A percentile compares a stretch with the other conserved stretches of the same genome.
phyloP scores from a whole-genome alignment of 352 stramenopile genomes.

The Phytophthora pisi region DNA sequence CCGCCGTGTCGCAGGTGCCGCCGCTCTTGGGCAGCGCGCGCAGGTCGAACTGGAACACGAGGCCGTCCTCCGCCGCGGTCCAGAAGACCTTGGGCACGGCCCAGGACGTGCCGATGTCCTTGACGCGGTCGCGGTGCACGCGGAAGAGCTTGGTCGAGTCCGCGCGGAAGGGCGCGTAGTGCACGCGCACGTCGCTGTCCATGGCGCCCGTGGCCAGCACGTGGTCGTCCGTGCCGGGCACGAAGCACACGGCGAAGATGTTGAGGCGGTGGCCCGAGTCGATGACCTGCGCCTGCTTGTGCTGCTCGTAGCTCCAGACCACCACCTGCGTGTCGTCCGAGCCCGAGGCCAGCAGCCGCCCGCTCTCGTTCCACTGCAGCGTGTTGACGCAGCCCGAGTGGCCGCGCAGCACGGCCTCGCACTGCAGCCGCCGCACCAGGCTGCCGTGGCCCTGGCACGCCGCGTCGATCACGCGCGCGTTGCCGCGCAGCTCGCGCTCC shows the following conservation, averaged over 20 bases:
- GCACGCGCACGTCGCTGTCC: conserved; percentile 87
- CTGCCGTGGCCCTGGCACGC: conserved; percentile 61
- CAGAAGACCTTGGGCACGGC: conserved; percentile 84
- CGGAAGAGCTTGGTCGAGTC: conserved; percentile 69
- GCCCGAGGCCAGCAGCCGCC: conserved; percentile 73
- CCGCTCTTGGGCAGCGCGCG: conserved; percentile 53
- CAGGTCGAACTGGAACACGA: conserved; percentile 87
- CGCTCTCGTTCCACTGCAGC: conserved; percentile 78
- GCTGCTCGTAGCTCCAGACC: conserved; percentile 79
- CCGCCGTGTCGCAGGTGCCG: conserved; percentile 35
- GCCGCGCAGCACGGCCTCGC: conserved; percentile 56
- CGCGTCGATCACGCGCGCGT: conserved; percentile 47
- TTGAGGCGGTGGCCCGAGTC: conserved; percentile 81
- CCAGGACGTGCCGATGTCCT: conserved; percentile 75
- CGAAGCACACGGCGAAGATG: conserved; percentile 90
- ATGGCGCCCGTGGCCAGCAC: conserved; percentile 79
- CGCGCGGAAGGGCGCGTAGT: conserved; percentile 81
- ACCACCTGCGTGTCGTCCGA: conserved; percentile 84
- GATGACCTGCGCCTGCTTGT: conserved; percentile 60
- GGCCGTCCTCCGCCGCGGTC: conserved; percentile 85
- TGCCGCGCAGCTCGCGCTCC: conserved; percentile 62
- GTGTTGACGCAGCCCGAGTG: conserved; percentile 88
- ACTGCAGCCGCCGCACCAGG: conserved; percentile 63
- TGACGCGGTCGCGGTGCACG: conserved; percentile 78
- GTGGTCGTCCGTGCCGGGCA: conserved; percentile 81